Evolutionary conservation across 164 flowering plant species (phyloP), one percentile per base, ranked within the genome.

Genomic region (Aristolochia californica): DNA sequence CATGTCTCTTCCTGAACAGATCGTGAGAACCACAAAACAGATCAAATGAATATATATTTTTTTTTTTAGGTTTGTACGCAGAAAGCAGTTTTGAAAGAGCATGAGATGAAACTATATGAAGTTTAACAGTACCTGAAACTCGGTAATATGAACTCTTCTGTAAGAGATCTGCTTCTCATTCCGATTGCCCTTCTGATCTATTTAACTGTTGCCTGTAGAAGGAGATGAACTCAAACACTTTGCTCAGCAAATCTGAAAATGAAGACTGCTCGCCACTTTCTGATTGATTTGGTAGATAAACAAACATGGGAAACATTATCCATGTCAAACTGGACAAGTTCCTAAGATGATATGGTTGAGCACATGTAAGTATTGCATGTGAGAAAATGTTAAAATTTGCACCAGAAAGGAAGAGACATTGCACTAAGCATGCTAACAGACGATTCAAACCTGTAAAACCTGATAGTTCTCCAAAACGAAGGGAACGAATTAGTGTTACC

Each of bases 121-220:
- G 23, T 45, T 62, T 14, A 7, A 21, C 28, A 20, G 28, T 74
- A 91, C 98, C 96, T 75, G 88, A 70, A 53, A 91, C 95, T n/a
- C 89, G 80, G 63, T 96, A 91, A 62, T 91, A 91, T 53, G 96
- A 77, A 67, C 98, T 91, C 74, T 70, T 91, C 71, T 79, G 88
- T 69, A 88, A 85, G 24, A 93, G 91, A 38, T 93, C 98, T 43
- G 94, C 78, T 74, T 61, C 56, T 87, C 97, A 24, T 86, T 87
- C 16, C 77, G 75, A 53, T 87, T 86, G 23, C 98, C 97, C 72
- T 93, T 93, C n/a, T 10, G 98, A 81, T 48, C 95, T 78, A 72
- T n/a, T 93, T 93, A 45, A 85, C 98, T 17, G 80, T 78, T 53
- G 97, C 97, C 98, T 91, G 74, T 45, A 69, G 30, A 43, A 68